These are phyloP conservation scores for Mycena indigotica DNA, from an alignment of 768 basidiomycete genomes.

Conservation along the genomic window DNA sequence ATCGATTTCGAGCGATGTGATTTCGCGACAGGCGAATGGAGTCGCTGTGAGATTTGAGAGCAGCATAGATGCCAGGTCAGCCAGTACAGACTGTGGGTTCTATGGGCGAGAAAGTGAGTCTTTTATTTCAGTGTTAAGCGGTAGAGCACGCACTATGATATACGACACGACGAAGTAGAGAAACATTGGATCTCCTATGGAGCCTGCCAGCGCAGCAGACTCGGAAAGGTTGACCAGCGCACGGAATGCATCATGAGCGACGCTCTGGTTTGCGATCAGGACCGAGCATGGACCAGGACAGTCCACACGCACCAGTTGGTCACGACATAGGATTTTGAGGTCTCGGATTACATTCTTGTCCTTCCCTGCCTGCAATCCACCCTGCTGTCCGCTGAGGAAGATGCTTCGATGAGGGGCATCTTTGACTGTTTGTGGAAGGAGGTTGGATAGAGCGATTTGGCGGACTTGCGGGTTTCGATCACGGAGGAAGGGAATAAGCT, in stretches of 20 bases:
- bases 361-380: constrained; percentile 58
- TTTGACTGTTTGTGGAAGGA: constrained; percentile 77
- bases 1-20: constrained; percentile 68
- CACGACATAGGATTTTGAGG: constrained; percentile 83
- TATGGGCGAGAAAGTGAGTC: constrained; percentile 33
- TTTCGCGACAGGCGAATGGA: constrained; percentile 59
- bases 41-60: constrained; percentile 91
- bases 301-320: constrained; percentile 66
- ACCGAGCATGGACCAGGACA: not conserved
- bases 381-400: constrained; percentile 65
- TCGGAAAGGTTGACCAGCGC: constrained; percentile 94
- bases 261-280: constrained; percentile 50
- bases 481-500: constrained; percentile 84
- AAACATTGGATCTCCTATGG: constrained; percentile 74
- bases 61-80: constrained; percentile 96
- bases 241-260: constrained; percentile 93
- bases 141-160: constrained; percentile 68
- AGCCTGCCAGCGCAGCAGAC: constrained; percentile 63
- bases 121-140: constrained; percentile 1
- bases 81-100: constrained; percentile 89
- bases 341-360: constrained; percentile 76
- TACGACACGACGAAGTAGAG: constrained; percentile 85
- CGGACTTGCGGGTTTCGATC: constrained; percentile 88
- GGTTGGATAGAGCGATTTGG: constrained; percentile 81
- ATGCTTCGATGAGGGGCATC: constrained; percentile 72